Evolutionary conservation across 306 rosid genomes (phyloP).

Genomic region (Vigna unguiculata): DNA sequence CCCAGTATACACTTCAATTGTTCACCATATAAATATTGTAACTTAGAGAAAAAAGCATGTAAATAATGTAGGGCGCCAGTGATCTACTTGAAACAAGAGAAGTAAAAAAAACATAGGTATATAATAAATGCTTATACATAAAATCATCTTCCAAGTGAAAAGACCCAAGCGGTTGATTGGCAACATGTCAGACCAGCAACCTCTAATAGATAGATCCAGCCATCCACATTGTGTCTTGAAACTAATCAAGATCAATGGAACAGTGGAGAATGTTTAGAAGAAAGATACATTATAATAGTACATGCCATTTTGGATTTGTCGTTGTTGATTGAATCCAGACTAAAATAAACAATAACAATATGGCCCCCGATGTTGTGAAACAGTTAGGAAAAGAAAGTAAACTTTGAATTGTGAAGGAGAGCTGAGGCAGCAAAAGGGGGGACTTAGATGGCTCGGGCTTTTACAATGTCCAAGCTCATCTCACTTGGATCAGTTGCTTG

Average conservation of each 20-base stretch:
- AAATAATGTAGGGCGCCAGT: not conserved
- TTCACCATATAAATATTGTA: conserved; percentile 12
- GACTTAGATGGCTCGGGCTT: conserved; percentile 60
- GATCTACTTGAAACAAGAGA: not conserved
- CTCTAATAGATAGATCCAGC: conserved; percentile 39
- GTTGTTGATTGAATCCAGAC: conserved; percentile 46
- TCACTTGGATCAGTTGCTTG: conserved; percentile 98
- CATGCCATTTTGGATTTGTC: conserved; percentile 46
- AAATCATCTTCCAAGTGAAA: conserved; percentile 40
- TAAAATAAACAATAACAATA: conserved; percentile 38
- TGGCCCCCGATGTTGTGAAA: conserved; percentile 41
- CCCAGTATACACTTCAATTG: not conserved
- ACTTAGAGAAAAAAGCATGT: too few relatives aligned
- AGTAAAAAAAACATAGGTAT: not conserved
- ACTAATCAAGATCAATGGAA: conserved; percentile 29
- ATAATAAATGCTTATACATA: conserved; percentile 40
- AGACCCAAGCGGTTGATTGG: conserved; percentile 29
- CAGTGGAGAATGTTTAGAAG: conserved; percentile 34
- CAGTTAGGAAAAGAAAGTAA: conserved; percentile 31
- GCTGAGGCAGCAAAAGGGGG: conserved; percentile 27
- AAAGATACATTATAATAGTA: conserved; percentile 42
- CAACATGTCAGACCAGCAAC: conserved; percentile 39
- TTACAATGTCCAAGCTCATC: conserved; percentile 92
- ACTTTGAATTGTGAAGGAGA: conserved; percentile 43
- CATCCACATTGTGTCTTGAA: conserved; percentile 28